phyloP scores from a whole-genome alignment of 108 stramenopile genomes.

The Heterococcus sp. region DNA sequence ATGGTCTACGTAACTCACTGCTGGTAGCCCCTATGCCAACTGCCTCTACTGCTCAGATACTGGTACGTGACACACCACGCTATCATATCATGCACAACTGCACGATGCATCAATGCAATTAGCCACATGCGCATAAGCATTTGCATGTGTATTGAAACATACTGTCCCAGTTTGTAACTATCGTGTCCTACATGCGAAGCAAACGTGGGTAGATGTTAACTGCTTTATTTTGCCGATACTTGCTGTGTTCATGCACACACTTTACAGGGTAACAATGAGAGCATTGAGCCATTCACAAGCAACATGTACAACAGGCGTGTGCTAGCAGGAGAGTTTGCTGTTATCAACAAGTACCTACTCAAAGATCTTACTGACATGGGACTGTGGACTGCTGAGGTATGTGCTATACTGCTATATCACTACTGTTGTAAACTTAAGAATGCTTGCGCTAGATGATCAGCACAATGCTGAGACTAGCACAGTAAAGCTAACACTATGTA shows the following conservation, averaged over 20 bases:
- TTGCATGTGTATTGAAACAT: too few species aligned
- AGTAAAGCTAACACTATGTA: too few species aligned
- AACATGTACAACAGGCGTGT: slow-evolving; percentile 92
- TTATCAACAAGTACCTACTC: slow-evolving; percentile 91
- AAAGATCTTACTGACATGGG: slow-evolving; percentile 84
- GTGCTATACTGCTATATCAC: background rate
- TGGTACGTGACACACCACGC: too few species aligned
- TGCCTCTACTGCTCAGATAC: slow-evolving; percentile 91
- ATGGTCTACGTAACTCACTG: slow-evolving; percentile 86
- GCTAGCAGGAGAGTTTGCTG: slow-evolving; percentile 91
- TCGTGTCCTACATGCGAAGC: too few species aligned
- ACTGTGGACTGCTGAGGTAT: slow-evolving; percentile 74
- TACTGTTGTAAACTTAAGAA: too few species aligned
- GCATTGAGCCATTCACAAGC: slow-evolving; percentile 88
- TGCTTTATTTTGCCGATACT: background rate
- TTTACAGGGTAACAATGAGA: slow-evolving; percentile 83
- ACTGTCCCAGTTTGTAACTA: too few species aligned
- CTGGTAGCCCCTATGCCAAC: slow-evolving; percentile 98
- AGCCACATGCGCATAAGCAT: too few species aligned
- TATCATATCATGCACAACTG: too few species aligned
- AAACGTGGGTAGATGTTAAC: too few species aligned
- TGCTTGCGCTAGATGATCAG: too few species aligned
- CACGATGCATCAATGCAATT: too few species aligned
- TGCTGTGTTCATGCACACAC: background rate
- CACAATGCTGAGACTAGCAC: too few species aligned